Conservation (phyloP, 345 rosid genomes). For the Brassica cretica region DNA sequence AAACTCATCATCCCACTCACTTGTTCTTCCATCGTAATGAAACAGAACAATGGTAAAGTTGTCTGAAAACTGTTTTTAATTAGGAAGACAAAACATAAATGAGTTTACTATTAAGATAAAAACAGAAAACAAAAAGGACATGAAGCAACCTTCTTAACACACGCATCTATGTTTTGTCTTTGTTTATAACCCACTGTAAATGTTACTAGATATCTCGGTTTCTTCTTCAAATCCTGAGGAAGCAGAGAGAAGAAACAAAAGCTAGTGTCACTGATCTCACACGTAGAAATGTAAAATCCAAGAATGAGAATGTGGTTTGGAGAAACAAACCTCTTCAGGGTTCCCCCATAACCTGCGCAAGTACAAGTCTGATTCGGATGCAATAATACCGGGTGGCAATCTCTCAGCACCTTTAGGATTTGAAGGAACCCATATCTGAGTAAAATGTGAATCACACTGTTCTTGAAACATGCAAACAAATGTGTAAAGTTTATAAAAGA, state of each 20-base stretch:
- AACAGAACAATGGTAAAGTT: constrained; percentile 80
- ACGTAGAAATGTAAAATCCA: constrained; percentile 1
- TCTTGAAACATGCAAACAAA: constrained; percentile 20
- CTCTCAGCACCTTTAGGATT: constrained; percentile 90
- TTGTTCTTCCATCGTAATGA: constrained; percentile 84
- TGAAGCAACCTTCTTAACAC: constrained; percentile 69
- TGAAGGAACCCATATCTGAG: constrained; percentile 75
- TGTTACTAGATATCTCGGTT: constrained; percentile 75
- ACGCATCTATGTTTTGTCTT: constrained; percentile 60
- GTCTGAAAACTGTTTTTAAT: constrained; percentile 61
- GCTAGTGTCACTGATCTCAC: constrained; percentile 1
- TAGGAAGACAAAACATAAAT: constrained; percentile 27
- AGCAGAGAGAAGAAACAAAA: constrained; percentile 2
- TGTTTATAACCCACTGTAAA: constrained; percentile 85
- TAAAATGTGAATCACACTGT: not conserved
- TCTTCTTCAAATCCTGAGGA: constrained; percentile 68
- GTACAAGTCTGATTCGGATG: constrained; percentile 76
- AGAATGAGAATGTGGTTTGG: not conserved
- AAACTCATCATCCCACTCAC: constrained; percentile 82
- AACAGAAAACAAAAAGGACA: not conserved
- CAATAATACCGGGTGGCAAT: constrained; percentile 82
- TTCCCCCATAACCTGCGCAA: constrained; percentile 87
- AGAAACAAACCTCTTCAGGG: constrained; percentile 71
- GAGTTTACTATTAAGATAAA: constrained; percentile 24
- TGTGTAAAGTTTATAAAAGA: not conserved